Evolutionary conservation across 805 yeast species (phyloP).

Genomic region (Saccharomycopsis lassenensis): DNA sequence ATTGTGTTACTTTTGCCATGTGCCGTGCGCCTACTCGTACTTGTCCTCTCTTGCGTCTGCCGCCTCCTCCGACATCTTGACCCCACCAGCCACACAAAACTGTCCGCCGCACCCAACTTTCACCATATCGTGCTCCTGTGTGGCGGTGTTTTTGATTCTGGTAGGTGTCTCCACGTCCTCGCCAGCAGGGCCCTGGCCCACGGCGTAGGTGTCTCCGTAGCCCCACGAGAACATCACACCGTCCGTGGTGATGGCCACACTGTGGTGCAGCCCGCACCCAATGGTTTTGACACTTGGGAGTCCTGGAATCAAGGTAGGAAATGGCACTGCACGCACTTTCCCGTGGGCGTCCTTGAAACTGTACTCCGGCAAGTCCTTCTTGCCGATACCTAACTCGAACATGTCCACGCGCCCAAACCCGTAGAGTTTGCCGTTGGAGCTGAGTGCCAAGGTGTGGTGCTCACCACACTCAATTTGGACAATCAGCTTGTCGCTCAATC

Average conservation of each 20-base stretch:
- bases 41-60: slow-evolving; percentile 36
- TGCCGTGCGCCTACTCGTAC: too few species aligned
- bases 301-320: slow-evolving; percentile 57
- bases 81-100: slow-evolving; percentile 82
- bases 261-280: slow-evolving; percentile 88
- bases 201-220: slow-evolving; percentile 92
- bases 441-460: slow-evolving; percentile 78
- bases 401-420: slow-evolving; percentile 89
- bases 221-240: slow-evolving; percentile 96
- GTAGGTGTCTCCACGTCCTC: slow-evolving; percentile 88
- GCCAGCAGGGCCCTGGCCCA: slow-evolving; percentile 82
- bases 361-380: slow-evolving; percentile 51
- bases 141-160: slow-evolving; percentile 87
- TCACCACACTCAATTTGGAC: slow-evolving; percentile 78
- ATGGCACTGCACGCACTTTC: slow-evolving; percentile 73
- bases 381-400: slow-evolving; percentile 80
- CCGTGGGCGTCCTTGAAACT: slow-evolving; percentile 74
- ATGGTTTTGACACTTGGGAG: slow-evolving; percentile 49
- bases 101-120: slow-evolving; percentile 94
- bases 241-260: slow-evolving; percentile 71
- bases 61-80: slow-evolving; percentile 30
- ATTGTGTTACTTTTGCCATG: too few species aligned
- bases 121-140: slow-evolving; percentile 61
- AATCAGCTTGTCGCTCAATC: slow-evolving; percentile 48
- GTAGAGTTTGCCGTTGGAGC: slow-evolving; percentile 61